These are phyloP conservation scores for Agarophyton chilense DNA, from an alignment of 23 red algal species.

Conservation along the genomic window DNA sequence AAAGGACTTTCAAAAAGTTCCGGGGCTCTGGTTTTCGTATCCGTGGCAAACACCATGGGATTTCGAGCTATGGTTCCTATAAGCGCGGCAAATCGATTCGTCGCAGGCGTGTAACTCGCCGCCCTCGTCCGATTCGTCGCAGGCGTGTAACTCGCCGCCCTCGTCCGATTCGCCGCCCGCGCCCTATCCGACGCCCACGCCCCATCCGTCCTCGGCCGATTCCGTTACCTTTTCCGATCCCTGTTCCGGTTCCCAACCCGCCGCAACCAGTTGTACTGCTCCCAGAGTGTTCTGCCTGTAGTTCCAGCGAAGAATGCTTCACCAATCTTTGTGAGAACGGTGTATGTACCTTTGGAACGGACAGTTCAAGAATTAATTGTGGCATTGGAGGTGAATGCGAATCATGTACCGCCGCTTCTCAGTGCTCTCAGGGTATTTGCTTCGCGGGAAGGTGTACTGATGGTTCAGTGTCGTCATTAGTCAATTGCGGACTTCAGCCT, in stretches of 20 bases:
- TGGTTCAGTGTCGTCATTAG: background rate
- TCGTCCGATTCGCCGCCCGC: background rate
- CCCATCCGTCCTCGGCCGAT: background rate
- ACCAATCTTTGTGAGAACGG: slow-evolving; percentile 10
- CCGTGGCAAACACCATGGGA: background rate
- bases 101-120: too few species aligned
- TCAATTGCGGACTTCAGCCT: slow-evolving; percentile 13
- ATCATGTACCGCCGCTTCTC: background rate
- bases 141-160: background rate
- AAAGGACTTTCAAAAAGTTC: background rate
- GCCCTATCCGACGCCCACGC: background rate
- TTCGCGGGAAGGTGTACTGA: background rate
- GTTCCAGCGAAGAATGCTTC: slow-evolving; percentile 8
- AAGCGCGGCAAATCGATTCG: too few species aligned
- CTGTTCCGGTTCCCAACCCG: background rate
- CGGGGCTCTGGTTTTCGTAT: background rate
- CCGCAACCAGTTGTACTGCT: background rate
- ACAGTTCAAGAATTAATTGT: background rate
- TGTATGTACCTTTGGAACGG: background rate
- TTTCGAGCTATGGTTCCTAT: too few species aligned
- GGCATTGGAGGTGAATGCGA: background rate
- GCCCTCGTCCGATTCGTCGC: too few species aligned
- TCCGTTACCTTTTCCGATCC: background rate
- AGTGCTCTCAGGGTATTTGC: background rate
- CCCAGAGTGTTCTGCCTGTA: background rate